Evolutionary conservation across 441 rosid species (phyloP).

Genomic region (Isatis lusitanica): DNA sequence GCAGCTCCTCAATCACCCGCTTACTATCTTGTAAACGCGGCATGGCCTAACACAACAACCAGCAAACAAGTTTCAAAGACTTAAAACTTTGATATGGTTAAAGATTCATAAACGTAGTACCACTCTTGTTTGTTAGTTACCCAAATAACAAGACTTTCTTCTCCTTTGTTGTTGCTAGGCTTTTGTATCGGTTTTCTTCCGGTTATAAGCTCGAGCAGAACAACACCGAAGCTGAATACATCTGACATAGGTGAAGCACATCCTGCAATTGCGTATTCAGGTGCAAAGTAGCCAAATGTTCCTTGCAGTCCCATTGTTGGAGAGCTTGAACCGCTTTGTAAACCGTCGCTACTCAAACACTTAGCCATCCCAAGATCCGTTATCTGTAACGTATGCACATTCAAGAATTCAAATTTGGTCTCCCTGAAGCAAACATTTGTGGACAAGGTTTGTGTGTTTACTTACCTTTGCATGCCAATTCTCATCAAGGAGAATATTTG

Average conservation of each 20-base stretch:
- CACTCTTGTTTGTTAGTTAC: slow-evolving; percentile 36
- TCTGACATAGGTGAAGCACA: slow-evolving; percentile 92
- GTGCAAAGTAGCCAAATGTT: slow-evolving; percentile 96
- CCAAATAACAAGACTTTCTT: slow-evolving; percentile 96
- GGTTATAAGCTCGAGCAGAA: slow-evolving; percentile 89
- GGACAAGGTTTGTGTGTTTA: not conserved
- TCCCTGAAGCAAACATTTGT: not conserved
- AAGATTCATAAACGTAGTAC: slow-evolving; percentile 7
- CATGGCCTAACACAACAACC: slow-evolving; percentile 55
- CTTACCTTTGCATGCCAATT: slow-evolving; percentile 88
- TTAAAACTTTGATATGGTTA: not conserved
- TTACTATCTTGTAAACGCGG: slow-evolving; percentile 73
- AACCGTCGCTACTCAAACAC: slow-evolving; percentile 70
- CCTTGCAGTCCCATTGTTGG: slow-evolving; percentile 89
- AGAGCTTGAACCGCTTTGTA: slow-evolving; percentile 80
- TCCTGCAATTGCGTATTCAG: slow-evolving; percentile 91
- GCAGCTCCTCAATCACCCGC: slow-evolving; percentile 64
- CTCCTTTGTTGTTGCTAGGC: slow-evolving; percentile 66
- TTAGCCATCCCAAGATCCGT: slow-evolving; percentile 99
- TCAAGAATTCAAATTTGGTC: not conserved
- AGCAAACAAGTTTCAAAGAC: not conserved
- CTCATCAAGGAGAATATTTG: slow-evolving; percentile 71
- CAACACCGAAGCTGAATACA: slow-evolving; percentile 97
- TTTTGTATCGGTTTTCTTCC: slow-evolving; percentile 85
- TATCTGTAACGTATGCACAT: slow-evolving; percentile 51